Base-by-base conservation (phyloP, 495 filamentous ascomycete species). In the Neurospora sp. region DNA sequence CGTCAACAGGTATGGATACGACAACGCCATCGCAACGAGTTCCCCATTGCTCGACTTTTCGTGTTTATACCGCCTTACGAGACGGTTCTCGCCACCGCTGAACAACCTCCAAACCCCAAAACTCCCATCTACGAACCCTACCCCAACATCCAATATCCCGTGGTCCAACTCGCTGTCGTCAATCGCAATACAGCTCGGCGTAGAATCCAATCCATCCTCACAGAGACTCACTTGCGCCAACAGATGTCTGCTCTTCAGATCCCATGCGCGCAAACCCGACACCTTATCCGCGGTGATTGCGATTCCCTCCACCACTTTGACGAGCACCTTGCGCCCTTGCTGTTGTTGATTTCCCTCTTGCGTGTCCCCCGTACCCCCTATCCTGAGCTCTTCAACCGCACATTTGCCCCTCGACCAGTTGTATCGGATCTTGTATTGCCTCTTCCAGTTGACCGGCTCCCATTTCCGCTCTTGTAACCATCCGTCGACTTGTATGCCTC, bases 351-450 rank as follows among this genome's bases (percentile, higher is more conserved):
- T 72, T 5, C 68, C 44, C 5, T 70, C 38, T 6, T 42, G 68
- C 9, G 70, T 70, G 2, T 80, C 81, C 14, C 2, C 14, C 53
- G 22, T 4, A 37, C 74, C 73, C 3, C 81, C 85, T 39, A 97
- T 86, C 73, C 87, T 83, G 31, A 97, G 86, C 80, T 97, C 91
- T 38, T 90, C 91, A 3, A 97, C 88, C 61, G 88, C 89, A 73
- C 94, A 97, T 74, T 88, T 89, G 35, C 96, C 96, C 74, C 87
- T 89, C 20, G 90, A 88, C 96, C 96, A 99, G 80, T 98, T 98
- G 77, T 98, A 92, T 70, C 92, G 88, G 41, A 98, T 85, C 76
- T 91, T 94, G 81, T 94, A 99, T 75, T 96, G 92, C 70, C 87
- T 86, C 84, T 98, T 98, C 96, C 96, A 99, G 80, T 85, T 74